Evolutionary conservation across 306 rosid species (phyloP), one percentile per base, ranked within the genome.

Genomic region (Vigna reflexopilosa): DNA sequence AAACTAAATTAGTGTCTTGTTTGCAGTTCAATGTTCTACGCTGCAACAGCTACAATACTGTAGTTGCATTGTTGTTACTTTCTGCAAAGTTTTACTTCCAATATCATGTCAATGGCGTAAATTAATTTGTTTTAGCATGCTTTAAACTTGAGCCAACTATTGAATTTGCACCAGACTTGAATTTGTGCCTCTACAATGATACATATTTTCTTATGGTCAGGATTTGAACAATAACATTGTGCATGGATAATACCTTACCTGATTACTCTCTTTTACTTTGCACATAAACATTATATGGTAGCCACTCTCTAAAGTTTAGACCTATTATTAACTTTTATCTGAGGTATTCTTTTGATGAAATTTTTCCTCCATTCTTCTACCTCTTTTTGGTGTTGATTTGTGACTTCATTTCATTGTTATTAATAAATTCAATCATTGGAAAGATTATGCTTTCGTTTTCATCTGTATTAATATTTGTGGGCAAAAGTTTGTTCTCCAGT

Each of bases 231-330:
- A 32, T 62, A 20, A 30, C 22, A 6, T 32, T 15, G 13, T 10
- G 45, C 6, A 42, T 30, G 67, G 34, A 32, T 7, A 30, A 32
- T 64, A 1, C 28, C 49, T 66, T 66, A 42, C 72, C n/a, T 19
- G 17, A 42, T 64, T 64, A 64, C 16, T 38, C 70, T n/a, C 19
- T 62, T 64, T 64, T 38, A 48, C 16, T 64, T 64, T 64, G 50
- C 26, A 4, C 9, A 50, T 72, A 13, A 26, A 26, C 38, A 50
- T 49, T 30, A 63, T n/a, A 40, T 51, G 55, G 36, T 61, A 42
- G 44, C 30, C 56, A 73, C 56, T 20, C 30, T 42, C 56, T 20
- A 24, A 22, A 66, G 42, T 66, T 17, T 66, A 36, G 70, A 34
- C 28, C 9, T 36, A 12, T 36, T 64, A 64, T 64, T 32, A 32